Evolutionary conservation across 345 rosid species (phyloP).

Genomic region (Aurinia saxatilis): DNA sequence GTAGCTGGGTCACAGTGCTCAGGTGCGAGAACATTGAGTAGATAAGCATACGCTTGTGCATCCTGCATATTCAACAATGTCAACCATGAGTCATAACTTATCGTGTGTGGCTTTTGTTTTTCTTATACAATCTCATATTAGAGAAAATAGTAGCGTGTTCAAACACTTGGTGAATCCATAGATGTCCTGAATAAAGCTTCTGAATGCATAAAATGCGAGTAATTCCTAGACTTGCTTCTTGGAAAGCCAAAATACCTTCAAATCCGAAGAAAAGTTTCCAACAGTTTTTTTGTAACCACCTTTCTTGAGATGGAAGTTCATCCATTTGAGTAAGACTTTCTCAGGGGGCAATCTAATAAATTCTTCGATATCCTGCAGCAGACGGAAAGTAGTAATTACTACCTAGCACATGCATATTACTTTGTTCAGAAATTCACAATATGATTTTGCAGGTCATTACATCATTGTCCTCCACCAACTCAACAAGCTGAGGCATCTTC

Average conservation of each 20-base stretch:
- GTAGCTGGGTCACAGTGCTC: slow-evolving; percentile 78
- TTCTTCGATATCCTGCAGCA: slow-evolving; percentile 78
- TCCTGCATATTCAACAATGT: slow-evolving; percentile 42
- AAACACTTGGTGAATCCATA: not conserved
- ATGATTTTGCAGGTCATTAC: slow-evolving; percentile 32
- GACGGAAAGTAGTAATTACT: not conserved
- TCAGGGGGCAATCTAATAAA: slow-evolving; percentile 85
- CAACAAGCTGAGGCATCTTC: slow-evolving; percentile 97
- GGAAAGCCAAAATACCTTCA: slow-evolving; percentile 52
- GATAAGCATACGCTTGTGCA: slow-evolving; percentile 86
- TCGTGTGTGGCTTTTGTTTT: not conserved
- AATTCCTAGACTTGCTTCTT: not conserved
- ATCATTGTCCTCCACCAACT: slow-evolving; percentile 73
- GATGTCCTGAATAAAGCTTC: not conserved
- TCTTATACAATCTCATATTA: not conserved
- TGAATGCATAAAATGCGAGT: not conserved
- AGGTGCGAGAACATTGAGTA: slow-evolving; percentile 90
- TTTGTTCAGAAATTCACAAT: not conserved
- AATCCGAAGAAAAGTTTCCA: slow-evolving; percentile 73
- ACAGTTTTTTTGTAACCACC: slow-evolving; percentile 84
- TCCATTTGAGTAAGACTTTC: slow-evolving; percentile 82
- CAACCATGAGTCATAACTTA: not conserved
- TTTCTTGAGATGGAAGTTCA: slow-evolving; percentile 92
- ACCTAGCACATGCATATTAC: not conserved
- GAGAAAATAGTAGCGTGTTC: not conserved